Evolutionary conservation across 2,329 filamentous ascomycete species (phyloP).

Genomic region (Diaporthe ampelina): DNA sequence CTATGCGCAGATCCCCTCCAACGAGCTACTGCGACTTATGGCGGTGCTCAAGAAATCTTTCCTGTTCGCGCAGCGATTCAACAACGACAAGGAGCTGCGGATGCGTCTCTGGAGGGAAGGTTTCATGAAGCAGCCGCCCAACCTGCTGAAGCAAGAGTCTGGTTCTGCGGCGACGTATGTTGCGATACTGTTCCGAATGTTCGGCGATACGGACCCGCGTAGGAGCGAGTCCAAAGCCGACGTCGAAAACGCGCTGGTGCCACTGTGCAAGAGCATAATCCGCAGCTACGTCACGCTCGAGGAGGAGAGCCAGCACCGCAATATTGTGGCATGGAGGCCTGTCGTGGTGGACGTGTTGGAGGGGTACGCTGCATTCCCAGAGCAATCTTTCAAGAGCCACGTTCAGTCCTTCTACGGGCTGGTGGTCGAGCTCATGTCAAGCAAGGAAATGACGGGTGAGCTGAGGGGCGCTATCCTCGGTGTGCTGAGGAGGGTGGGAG

Average conservation of each 20-base stretch:
- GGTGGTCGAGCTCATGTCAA: conserved; percentile 80
- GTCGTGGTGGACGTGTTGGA: conserved; percentile 98
- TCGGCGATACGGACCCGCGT: conserved; percentile 88
- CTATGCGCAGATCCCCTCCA: conserved; percentile 91
- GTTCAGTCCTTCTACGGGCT: conserved; percentile 89
- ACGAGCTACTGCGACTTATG: conserved; percentile 93
- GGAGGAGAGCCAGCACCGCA: conserved; percentile 96
- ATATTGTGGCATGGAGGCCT: conserved; percentile 96
- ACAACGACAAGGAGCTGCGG: conserved; percentile 94
- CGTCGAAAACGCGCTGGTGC: conserved; percentile 92
- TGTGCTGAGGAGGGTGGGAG: conserved; percentile 85
- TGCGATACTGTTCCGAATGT: conserved; percentile 96
- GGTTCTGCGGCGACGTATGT: conserved; percentile 96
- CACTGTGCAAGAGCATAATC: conserved; percentile 95
- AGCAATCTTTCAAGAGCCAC: conserved; percentile 83
- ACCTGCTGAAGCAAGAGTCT: conserved; percentile 95
- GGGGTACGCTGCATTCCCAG: conserved; percentile 88
- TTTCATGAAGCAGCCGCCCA: conserved; percentile 99
- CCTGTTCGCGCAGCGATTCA: conserved; percentile 97
- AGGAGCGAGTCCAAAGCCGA: conserved; percentile 83
- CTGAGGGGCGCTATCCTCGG: conserved; percentile 83
- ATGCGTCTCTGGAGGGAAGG: conserved; percentile 97
- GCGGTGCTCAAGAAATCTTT: conserved; percentile 94
- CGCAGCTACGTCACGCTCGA: conserved; percentile 87
- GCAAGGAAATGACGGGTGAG: conserved; percentile 84